These are phyloP conservation scores for Boeremia exigua DNA, from an alignment of 2,329 filamentous ascomycete species.

Conservation along the genomic window DNA sequence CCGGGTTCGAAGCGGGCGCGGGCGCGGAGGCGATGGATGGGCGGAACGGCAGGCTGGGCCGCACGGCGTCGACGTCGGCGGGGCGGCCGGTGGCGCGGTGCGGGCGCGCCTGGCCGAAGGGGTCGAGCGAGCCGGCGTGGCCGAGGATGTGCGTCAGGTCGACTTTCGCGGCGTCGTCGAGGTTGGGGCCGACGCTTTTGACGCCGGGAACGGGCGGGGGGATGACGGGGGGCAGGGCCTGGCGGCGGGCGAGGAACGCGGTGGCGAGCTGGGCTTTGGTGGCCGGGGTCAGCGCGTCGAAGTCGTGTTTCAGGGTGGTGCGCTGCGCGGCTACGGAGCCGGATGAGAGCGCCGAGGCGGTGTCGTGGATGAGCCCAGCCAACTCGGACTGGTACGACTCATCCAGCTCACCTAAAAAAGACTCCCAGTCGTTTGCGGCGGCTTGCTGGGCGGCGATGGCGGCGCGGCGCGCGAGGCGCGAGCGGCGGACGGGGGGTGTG, in stretches of 20 bases:
- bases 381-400: conserved; percentile 9
- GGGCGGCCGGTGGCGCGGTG: neutral
- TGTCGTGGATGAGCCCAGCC: conserved; percentile 6
- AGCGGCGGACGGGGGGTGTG: neutral
- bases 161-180: conserved; percentile 5
- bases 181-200: conserved; percentile 3
- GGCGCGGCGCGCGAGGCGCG: neutral
- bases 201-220: conserved; percentile 3
- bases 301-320: neutral
- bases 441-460: conserved; percentile 2
- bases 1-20: neutral
- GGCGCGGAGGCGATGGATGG: no score
- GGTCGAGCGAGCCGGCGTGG: neutral
- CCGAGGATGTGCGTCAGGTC: conserved; percentile 1
- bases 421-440: conserved; percentile 7
- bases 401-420: conserved; percentile 13
- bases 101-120: neutral
- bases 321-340: no score
- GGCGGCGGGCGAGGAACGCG: neutral
- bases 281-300: neutral
- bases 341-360: neutral
- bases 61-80: neutral
- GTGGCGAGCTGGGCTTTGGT: neutral
- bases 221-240: no score
- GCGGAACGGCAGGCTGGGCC: no score